Conservation (phyloP, 139 green algal genomes). For the Haematococcus lacustris region DNA sequence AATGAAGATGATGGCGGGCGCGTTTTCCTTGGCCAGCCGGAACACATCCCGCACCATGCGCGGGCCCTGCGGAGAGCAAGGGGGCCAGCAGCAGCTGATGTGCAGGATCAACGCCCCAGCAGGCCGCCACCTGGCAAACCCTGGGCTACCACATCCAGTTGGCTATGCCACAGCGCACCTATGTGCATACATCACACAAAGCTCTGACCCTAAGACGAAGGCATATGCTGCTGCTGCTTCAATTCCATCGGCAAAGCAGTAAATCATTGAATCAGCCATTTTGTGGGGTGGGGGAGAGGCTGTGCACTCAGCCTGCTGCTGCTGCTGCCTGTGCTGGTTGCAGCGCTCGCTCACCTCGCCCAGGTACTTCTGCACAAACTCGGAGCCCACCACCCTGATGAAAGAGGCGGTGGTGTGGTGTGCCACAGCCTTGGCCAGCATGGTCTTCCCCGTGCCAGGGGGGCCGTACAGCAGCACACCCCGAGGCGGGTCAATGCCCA, state of each 20-base stretch:
- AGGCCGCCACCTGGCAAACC: no score
- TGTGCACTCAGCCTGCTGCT: no score
- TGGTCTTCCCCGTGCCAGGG: constrained; percentile 81
- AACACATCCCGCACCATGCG: constrained; percentile 98
- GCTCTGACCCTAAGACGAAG: no score
- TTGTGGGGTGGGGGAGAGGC: no score
- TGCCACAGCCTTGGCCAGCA: constrained; percentile 94
- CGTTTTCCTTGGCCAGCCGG: constrained; percentile 95
- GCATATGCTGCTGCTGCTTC: no score
- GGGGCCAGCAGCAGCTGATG: no score
- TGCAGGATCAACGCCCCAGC: no score
- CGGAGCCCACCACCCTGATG: constrained; percentile 93
- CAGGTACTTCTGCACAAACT: constrained; percentile 99
- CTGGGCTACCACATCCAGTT: background rate
- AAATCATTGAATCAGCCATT: no score
- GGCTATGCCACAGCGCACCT: background rate
- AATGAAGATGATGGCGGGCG: constrained; percentile 98
- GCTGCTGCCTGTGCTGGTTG: no score
- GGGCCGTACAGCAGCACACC: constrained; percentile 95
- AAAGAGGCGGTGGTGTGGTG: constrained; percentile 97
- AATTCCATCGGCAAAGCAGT: no score
- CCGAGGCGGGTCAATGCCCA: constrained; percentile 94
- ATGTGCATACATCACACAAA: background rate
- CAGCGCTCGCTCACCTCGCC: constrained; percentile 71
- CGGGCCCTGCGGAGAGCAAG: constrained; percentile 58